Evolutionary conservation across 1,284 basidiomycete genomes (phyloP).

Genomic region (Inonotus hispidus): DNA sequence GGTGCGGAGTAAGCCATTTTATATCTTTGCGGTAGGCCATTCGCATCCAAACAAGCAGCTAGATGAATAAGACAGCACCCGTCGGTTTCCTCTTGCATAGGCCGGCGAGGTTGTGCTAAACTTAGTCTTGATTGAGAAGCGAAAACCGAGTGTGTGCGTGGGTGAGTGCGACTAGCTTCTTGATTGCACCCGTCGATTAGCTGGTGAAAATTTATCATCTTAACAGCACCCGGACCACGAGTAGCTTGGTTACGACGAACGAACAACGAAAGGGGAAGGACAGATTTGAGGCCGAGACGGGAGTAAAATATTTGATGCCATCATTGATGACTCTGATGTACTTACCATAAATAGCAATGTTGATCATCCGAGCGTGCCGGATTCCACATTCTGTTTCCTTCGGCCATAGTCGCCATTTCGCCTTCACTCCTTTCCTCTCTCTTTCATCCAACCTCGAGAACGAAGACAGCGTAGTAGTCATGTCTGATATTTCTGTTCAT

Average conservation of each 20-base stretch:
- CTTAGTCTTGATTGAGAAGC: neutral
- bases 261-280: neutral
- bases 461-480: neutral
- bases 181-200: neutral
- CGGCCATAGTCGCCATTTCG: neutral
- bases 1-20: neutral
- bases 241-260: neutral
- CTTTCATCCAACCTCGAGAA: neutral
- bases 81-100: neutral
- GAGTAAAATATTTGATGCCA: neutral
- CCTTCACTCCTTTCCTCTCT: neutral
- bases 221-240: neutral
- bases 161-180: neutral
- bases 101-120: neutral
- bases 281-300: neutral
- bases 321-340: neutral
- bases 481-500: constrained; percentile 17
- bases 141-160: neutral
- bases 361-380: neutral
- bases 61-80: neutral
- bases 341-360: neutral
- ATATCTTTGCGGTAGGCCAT: neutral
- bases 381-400: neutral
- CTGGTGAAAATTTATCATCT: neutral
- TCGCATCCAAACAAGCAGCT: neutral